Evolutionary conservation across 2,329 filamentous ascomycete species (phyloP).

Genomic region (Cladorrhinum sp.): DNA sequence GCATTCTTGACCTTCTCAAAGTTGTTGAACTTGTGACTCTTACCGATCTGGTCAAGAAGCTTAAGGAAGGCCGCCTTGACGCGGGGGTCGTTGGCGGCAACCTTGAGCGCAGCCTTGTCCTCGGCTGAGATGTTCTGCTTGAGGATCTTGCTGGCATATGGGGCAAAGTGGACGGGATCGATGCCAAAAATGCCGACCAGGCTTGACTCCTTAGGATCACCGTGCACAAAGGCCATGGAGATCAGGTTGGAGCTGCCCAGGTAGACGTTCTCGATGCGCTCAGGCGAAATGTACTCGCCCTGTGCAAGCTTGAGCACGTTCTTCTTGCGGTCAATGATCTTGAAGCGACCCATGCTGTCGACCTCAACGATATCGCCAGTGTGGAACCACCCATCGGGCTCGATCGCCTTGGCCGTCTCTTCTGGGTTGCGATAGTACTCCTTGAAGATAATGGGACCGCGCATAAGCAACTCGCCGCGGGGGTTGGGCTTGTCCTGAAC

Average conservation of each 20-base stretch:
- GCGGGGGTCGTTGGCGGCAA: constrained; percentile 64
- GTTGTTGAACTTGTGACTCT: constrained; percentile 84
- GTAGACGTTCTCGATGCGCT: constrained; percentile 94
- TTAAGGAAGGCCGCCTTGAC: constrained; percentile 73
- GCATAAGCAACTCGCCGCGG: constrained; percentile 82
- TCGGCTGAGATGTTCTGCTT: constrained; percentile 61
- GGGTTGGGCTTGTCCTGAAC: constrained; percentile 84
- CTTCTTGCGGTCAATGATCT: constrained; percentile 95
- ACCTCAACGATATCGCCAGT: constrained; percentile 89
- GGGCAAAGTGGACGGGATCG: constrained; percentile 78
- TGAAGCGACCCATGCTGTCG: constrained; percentile 81
- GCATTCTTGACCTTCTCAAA: constrained; percentile 80
- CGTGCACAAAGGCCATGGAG: constrained; percentile 83
- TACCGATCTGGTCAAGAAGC: constrained; percentile 74
- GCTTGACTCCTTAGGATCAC: constrained; percentile 76
- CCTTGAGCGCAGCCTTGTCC: constrained; percentile 65
- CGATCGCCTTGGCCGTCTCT: constrained; percentile 79
- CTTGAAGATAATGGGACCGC: constrained; percentile 75
- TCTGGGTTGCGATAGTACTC: constrained; percentile 89
- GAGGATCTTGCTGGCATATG: constrained; percentile 74
- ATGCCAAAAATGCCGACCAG: constrained; percentile 87
- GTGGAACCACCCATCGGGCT: constrained; percentile 92
- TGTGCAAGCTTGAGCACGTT: constrained; percentile 98
- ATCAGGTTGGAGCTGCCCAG: constrained; percentile 76
- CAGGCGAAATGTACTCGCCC: constrained; percentile 96